phyloP scores from a whole-genome alignment of 768 basidiomycete species.

The Termitomyces sp. region DNA sequence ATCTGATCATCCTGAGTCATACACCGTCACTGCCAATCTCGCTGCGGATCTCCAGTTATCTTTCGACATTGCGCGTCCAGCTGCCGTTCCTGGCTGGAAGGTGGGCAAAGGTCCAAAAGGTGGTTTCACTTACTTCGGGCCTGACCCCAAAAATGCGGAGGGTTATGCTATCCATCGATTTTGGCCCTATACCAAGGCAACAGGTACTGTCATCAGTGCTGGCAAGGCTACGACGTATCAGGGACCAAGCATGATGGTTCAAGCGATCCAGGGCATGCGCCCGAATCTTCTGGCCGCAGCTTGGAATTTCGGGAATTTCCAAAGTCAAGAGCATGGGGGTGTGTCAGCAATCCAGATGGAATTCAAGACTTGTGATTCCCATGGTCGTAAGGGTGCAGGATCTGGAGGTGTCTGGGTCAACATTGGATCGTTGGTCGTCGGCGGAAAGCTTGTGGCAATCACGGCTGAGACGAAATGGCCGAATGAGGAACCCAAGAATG shows the following conservation, averaged over 20 bases:
- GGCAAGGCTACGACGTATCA: conserved; percentile 52
- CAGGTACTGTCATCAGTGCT: conserved; percentile 63
- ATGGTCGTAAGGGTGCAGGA: conserved; percentile 75
- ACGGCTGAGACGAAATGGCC: conserved; percentile 80
- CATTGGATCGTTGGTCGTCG: conserved; percentile 79
- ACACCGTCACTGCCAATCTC: conserved; percentile 74
- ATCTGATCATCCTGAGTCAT: conserved; percentile 65
- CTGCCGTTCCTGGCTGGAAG: conserved; percentile 81
- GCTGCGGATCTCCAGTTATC: conserved; percentile 76
- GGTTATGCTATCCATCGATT: conserved; percentile 9
- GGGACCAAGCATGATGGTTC: conserved; percentile 82
- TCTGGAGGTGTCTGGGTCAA: conserved; percentile 84
- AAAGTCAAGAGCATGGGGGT: conserved; percentile 63
- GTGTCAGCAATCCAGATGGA: conserved; percentile 95
- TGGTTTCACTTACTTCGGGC: conserved; percentile 65
- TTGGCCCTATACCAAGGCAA: conserved; percentile 11
- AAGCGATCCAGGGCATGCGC: conserved; percentile 98
- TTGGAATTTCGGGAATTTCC: conserved; percentile 97
- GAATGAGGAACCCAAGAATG: conserved; percentile 42
- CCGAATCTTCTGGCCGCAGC: conserved; percentile 87
- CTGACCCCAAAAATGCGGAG: conserved; percentile 3
- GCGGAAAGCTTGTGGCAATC: conserved; percentile 67
- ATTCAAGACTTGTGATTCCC: conserved; percentile 74
- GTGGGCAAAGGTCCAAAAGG: conserved; percentile 83
- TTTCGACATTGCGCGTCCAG: conserved; percentile 65